phyloP scores from a whole-genome alignment of 306 rosid genomes.

The Abrus pulchellus region DNA sequence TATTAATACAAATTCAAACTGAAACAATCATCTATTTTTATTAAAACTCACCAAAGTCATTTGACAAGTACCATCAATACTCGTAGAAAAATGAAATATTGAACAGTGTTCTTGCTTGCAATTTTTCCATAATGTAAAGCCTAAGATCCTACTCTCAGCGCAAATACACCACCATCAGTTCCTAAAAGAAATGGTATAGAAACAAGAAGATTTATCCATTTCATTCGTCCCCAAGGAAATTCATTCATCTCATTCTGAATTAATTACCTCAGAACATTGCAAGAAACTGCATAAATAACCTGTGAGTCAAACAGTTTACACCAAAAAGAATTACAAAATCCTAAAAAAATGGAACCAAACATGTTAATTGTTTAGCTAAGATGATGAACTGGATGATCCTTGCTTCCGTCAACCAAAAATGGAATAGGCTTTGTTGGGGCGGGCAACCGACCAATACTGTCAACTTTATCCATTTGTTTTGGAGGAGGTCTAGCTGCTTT shows the following conservation, averaged over 20 bases:
- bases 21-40: background rate
- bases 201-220: conserved; percentile 13
- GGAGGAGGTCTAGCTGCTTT: conserved; percentile 98
- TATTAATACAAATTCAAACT: conserved; percentile 5
- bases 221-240: conserved; percentile 40
- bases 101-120: background rate
- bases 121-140: background rate
- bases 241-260: conserved; percentile 35
- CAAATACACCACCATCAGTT: conserved; percentile 18
- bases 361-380: conserved; percentile 35
- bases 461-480: conserved; percentile 81
- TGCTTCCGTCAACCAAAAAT: conserved; percentile 62
- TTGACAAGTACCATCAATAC: background rate
- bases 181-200: conserved; percentile 24
- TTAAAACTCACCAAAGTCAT: conserved; percentile 12
- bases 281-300: conserved; percentile 38
- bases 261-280: conserved; percentile 1
- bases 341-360: conserved; percentile 33
- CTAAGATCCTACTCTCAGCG: background rate
- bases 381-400: conserved; percentile 47
- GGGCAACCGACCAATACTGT: conserved; percentile 93
- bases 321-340: conserved; percentile 35
- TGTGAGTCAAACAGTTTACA: conserved; percentile 2
- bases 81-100: background rate
- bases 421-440: conserved; percentile 94